Evolutionary conservation across 495 filamentous ascomycete species (phyloP), one percentile per base, ranked within the genome.

Genomic region (Chaetomium tenue): DNA sequence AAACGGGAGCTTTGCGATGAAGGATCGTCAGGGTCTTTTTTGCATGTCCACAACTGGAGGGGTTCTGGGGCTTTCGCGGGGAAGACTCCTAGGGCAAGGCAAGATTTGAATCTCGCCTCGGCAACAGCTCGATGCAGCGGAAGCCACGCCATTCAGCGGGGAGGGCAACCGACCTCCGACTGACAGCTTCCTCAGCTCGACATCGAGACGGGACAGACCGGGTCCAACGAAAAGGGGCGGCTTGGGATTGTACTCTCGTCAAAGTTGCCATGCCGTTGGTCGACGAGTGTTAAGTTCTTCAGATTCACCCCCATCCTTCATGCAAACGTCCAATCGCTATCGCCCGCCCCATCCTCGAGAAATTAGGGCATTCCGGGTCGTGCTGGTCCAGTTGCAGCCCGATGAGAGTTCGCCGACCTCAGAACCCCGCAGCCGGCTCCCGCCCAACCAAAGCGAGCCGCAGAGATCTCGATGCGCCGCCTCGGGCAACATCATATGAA

Each of bases 21-120:
- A 18, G 37, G 59, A 62, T 62, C 60, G 48, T 54, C 60, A 62
- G 60, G 60, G 60, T 61, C 60, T 13, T 62, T 44, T n/a, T 22
- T 62, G 44, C 22, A 37, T 12, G 23, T 37, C 30, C 47, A 53
- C 47, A 50, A 11, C 30, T 23, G 47, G 47, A 37, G 48, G 42
- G 26, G 39, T 8, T 37, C 33, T 37, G 33, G 33, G 33, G 40
- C 25, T 20, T n/a, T 25, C 33, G 28, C 30, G 47, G 48, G 33
- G 59, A 53, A 44, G 13, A 30, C 12, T 22, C 37, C 7, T 7
- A 12, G 33, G 8, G 26, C 18, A 13, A 18, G 28, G 18, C 44
- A 39, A 23, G 13, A 28, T 3, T 52, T 7, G 47, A 15, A 53
- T 42, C 46, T 23, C 3, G 28, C 47, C 12, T 22, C 33, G 22